Evolutionary conservation across 306 rosid genomes (phyloP), one percentile per base, ranked within the genome.

Genomic region (Prunus salicina): DNA sequence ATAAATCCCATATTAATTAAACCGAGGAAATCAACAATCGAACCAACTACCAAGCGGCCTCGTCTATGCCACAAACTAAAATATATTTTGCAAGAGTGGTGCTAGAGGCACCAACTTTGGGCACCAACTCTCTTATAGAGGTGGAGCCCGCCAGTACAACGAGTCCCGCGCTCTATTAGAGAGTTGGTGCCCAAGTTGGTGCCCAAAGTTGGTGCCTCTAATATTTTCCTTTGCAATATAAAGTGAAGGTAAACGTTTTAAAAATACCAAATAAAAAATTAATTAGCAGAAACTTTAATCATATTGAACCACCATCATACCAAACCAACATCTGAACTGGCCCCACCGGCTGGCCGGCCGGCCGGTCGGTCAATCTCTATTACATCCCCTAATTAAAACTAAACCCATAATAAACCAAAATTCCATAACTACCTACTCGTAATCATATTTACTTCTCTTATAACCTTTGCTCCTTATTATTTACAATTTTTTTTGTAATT

Each of bases 241-340:
- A 72, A 47, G 46, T 57, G 56, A 58, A 46, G 12, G 3, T 41
- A 2, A 16, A 8, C 25, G 16, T 65, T 41, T n/a, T 0, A 19
- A 66, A 4, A 41, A 58, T 58, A 22, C 24, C 16, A 43, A 41
- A 60, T 46, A 12, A 18, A 71, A 5, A 25, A 28, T 3, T 49
- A 25, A 61, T 24, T 53, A 41, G 27, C 3, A 22, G 15, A 57
- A 75, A 49, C 69, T 60, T 41, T 69, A 66, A 41, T 32, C 34
- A 69, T 46, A 50, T 13, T 10, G n/a, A 64, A 30, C 73, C 49
- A 68, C 61, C 78, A 76, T 64, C 81, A 52, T 72, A 45, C 57
- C 32, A 28, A 28, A 28, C 30, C 79, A 76, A 71, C 81, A 52
- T 72, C 69, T 28, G 72, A 72, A 68, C 80, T 77, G 71, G 79